Conservation (phyloP, 371 early-diverging fungal species). For the Syncephalis plumigaleata region DNA sequence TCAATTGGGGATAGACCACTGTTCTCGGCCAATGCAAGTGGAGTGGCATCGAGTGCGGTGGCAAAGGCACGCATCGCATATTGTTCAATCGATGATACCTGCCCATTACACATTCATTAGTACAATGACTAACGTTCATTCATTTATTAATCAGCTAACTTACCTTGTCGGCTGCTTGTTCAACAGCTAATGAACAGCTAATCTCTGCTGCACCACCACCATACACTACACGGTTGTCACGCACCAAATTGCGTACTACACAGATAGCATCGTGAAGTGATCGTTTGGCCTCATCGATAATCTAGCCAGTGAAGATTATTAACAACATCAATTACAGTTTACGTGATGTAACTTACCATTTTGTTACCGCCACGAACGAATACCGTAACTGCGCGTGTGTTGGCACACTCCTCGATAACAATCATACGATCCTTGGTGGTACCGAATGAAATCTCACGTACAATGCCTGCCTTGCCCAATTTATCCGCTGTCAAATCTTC, state of each 20-base stretch:
- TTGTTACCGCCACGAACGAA: constrained; percentile 98
- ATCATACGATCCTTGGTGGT: constrained; percentile 98
- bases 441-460: constrained; percentile 92
- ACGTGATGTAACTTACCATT: constrained; percentile 30
- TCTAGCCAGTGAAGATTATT: constrained; percentile 21
- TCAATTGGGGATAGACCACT: constrained; percentile 93
- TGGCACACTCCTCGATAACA: constrained; percentile 97
- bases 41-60: constrained; percentile 92
- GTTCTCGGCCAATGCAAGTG: constrained; percentile 95
- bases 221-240: constrained; percentile 96
- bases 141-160: constrained; percentile 4
- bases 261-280: constrained; percentile 99
- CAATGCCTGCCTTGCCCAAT: constrained; percentile 86
- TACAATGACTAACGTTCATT: not conserved
- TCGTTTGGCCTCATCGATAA: constrained; percentile 99
- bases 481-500: constrained; percentile 87
- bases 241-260: constrained; percentile 95
- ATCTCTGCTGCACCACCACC: constrained; percentile 99
- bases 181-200: constrained; percentile 82
- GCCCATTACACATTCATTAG: too few relatives aligned
- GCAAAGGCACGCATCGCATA: constrained; percentile 98
- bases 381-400: constrained; percentile 94
- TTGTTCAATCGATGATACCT: constrained; percentile 84
- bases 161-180: constrained; percentile 80
- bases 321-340: too few relatives aligned